Evolutionary conservation across 1,284 basidiomycete species (phyloP).

Genomic region (Pyrrhoderma lamaoense): DNA sequence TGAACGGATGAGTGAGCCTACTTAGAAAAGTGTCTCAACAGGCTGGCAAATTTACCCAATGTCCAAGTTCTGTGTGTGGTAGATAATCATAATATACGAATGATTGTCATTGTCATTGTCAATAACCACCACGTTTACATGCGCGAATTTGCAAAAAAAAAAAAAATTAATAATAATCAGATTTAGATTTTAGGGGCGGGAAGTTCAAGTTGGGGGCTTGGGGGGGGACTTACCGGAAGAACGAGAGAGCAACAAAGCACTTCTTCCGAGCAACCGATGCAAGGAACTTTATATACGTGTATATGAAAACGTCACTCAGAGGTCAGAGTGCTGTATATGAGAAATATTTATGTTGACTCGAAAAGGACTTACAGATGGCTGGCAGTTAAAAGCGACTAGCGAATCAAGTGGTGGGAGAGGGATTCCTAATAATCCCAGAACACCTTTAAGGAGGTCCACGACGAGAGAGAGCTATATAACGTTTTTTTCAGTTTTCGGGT

Average conservation of each 20-base stretch:
- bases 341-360: too few relatives aligned
- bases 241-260: conserved; percentile 6
- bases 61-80: conserved; percentile 1
- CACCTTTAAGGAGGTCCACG: not conserved
- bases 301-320: too few relatives aligned
- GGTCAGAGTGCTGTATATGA: too few relatives aligned
- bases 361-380: not conserved
- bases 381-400: conserved; percentile 2
- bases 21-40: not conserved
- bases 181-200: too few relatives aligned
- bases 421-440: not conserved
- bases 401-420: conserved; percentile 5
- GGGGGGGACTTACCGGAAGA: not conserved
- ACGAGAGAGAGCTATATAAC: not conserved
- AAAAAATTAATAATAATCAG: too few relatives aligned
- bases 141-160: too few relatives aligned
- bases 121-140: too few relatives aligned
- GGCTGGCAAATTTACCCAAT: conserved; percentile 4
- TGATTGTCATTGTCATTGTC: too few relatives aligned
- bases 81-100: too few relatives aligned
- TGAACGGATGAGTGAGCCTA: too few relatives aligned
- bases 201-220: too few relatives aligned
- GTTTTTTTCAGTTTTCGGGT: too few relatives aligned
- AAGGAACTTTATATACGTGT: not conserved
- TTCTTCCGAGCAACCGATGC: conserved; percentile 3